A percentile compares a stretch with the other conserved stretches of the same genome.
Evolutionary conservation across 1,284 basidiomycete genomes (phyloP).

Genomic region (Rhizoctonia solani): DNA sequence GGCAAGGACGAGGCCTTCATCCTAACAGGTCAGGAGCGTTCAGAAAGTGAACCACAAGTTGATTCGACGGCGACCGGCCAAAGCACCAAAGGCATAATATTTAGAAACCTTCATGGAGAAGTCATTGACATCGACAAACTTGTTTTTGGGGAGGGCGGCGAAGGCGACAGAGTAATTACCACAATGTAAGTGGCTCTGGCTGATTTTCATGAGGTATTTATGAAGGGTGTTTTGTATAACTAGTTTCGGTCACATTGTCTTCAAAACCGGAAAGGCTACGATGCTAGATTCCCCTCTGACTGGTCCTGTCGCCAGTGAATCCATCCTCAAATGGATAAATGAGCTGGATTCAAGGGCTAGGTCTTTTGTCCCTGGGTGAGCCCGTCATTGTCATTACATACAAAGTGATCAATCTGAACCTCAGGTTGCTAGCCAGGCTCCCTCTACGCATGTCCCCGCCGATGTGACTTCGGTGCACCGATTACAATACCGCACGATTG

Average conservation of each 20-base stretch:
- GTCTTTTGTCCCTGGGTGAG: slow-evolving; percentile 17
- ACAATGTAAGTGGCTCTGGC: neutral
- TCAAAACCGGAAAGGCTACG: neutral
- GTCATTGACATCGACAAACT: neutral
- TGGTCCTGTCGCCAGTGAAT: neutral
- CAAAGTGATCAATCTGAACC: neutral
- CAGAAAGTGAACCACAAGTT: neutral
- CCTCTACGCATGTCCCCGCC: neutral
- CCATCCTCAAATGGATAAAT: slow-evolving; percentile 6
- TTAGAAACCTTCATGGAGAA: neutral
- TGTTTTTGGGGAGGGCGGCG: neutral
- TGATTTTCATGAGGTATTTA: too few species aligned
- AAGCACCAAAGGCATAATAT: neutral
- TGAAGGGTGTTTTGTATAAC: too few species aligned
- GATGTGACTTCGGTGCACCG: neutral
- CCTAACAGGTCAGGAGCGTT: neutral
- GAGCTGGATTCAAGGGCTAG: neutral
- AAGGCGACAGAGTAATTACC: neutral
- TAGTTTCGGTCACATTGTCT: slow-evolving; percentile 24
- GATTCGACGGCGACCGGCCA: too few species aligned
- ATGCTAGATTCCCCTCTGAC: neutral
- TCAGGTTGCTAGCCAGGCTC: slow-evolving; percentile 1
- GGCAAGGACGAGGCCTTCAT: slow-evolving; percentile 9
- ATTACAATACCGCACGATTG: slow-evolving; percentile 18
- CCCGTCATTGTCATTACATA: neutral